Evolutionary conservation across 768 basidiomycete species (phyloP).

Genomic region (Boletus eberwhitei): DNA sequence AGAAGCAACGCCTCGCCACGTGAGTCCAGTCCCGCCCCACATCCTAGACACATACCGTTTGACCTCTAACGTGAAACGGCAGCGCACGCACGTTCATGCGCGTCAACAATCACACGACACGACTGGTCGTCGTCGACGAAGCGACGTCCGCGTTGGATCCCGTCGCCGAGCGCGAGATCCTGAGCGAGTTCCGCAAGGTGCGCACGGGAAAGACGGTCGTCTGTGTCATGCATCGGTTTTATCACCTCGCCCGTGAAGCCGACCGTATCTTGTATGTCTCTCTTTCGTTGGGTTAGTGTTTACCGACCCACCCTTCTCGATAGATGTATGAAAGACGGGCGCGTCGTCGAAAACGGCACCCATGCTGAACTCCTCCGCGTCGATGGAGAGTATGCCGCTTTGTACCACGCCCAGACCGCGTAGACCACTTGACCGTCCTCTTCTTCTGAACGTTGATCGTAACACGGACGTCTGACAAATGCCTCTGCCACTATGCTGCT

Average conservation of each 20-base stretch:
- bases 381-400: background rate
- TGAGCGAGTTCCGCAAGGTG: slow-evolving; percentile 36
- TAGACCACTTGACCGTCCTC: too few species aligned
- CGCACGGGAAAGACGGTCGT: slow-evolving; percentile 51
- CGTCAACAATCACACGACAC: slow-evolving; percentile 30
- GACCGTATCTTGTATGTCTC: slow-evolving; percentile 48
- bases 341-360: slow-evolving; percentile 30
- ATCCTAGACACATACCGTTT: background rate
- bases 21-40: slow-evolving; percentile 24
- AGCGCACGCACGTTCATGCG: slow-evolving; percentile 50
- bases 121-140: slow-evolving; percentile 55
- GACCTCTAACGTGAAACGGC: background rate
- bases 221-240: slow-evolving; percentile 56
- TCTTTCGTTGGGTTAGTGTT: too few species aligned
- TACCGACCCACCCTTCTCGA: background rate
- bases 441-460: too few species aligned
- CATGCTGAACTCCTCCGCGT: slow-evolving; percentile 27
- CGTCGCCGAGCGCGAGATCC: slow-evolving; percentile 47
- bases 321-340: slow-evolving; percentile 34
- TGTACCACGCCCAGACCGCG: too few species aligned
- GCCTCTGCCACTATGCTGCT: too few species aligned
- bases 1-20: slow-evolving; percentile 50
- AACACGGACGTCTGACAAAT: too few species aligned
- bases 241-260: slow-evolving; percentile 45
- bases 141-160: slow-evolving; percentile 58